Evolutionary conservation across 179 eudicot species (phyloP), one percentile per base, ranked within the genome.

Genomic region (Drosera spatulata): DNA sequence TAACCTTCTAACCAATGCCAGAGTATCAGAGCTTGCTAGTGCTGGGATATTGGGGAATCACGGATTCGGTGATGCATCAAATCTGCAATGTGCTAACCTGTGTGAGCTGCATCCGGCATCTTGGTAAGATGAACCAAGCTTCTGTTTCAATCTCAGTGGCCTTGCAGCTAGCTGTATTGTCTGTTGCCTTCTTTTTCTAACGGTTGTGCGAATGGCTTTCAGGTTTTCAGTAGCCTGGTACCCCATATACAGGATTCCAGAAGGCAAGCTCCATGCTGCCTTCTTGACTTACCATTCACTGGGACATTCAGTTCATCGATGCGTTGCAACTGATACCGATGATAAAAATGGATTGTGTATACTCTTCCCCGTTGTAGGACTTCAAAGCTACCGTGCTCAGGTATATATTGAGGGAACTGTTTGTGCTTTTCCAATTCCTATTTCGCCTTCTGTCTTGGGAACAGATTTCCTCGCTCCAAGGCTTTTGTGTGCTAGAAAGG

Each of bases 221-320:
- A 78, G 80, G 85, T 81, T 70, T 64, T 78, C 85, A 14, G 85
- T 81, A 53, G 85, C 85, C 38, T 81, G 85, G 85, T 81, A 81
- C 51, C 85, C 85, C 4, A 75, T 81, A 65, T 81, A 81, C 53
- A 70, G 80, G 62, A 78, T 81, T 65, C 85, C 85, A 6, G 83
- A 75, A 60, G 85, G 76, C 41, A 81, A 68, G 52, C 65, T 81
- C 50, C 77, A 78, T 52, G 80, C 85, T 6, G 85, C 85, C 49
- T 81, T 81, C 60, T 69, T 78, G 67, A 81, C 83, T 10, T 78
- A 81, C 66, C 85, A 78, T 73, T 81, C 80, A 46, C 80, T 78
- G 42, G 80, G 83, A 59, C 73, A 75, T 71, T 66, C 71, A 45
- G 69, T 64, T 56, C 69, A 64, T 55, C 57, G 61, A 71, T 57